Conservation (phyloP, 495 filamentous ascomycete genomes). For the Chaetomium fimeti region DNA sequence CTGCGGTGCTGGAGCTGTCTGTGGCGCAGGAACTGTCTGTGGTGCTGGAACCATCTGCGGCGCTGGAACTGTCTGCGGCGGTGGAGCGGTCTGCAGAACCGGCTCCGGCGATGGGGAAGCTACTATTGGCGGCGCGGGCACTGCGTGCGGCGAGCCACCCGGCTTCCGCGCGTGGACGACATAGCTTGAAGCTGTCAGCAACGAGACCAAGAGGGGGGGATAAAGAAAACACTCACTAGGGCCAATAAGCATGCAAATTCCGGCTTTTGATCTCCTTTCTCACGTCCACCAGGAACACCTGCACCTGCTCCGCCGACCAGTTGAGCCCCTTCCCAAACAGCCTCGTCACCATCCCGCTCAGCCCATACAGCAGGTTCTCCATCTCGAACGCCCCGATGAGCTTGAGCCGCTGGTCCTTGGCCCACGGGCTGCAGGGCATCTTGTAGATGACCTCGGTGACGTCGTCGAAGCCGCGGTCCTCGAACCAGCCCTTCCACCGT, state of each 20-base stretch:
- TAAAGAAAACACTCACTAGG: constrained; percentile 27
- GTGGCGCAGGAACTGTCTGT: no score
- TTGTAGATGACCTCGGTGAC: constrained; percentile 47
- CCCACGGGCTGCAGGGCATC: constrained; percentile 55
- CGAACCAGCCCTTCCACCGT: constrained; percentile 34
- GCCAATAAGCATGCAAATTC: constrained; percentile 49
- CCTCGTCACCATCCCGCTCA: constrained; percentile 51
- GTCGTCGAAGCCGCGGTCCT: constrained; percentile 48
- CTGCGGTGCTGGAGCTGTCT: neutral
- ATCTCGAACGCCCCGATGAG: constrained; percentile 48
- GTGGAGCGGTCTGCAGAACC: no score
- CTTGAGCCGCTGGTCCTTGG: constrained; percentile 49
- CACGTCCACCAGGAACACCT: constrained; percentile 53
- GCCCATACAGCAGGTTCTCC: constrained; percentile 40
- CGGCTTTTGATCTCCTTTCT: constrained; percentile 54
- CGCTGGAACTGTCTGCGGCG: neutral
- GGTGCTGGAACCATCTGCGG: no score
- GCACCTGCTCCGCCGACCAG: constrained; percentile 49
- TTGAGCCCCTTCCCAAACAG: constrained; percentile 53
- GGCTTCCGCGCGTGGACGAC: constrained; percentile 35
- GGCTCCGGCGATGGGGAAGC: neutral
- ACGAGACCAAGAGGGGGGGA: neutral
- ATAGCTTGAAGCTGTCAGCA: constrained; percentile 15
- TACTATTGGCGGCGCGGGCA: no score
- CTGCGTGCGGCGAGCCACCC: neutral